Evolutionary conservation across 1,284 basidiomycete species (phyloP).

Genomic region (Trametes hirsuta): DNA sequence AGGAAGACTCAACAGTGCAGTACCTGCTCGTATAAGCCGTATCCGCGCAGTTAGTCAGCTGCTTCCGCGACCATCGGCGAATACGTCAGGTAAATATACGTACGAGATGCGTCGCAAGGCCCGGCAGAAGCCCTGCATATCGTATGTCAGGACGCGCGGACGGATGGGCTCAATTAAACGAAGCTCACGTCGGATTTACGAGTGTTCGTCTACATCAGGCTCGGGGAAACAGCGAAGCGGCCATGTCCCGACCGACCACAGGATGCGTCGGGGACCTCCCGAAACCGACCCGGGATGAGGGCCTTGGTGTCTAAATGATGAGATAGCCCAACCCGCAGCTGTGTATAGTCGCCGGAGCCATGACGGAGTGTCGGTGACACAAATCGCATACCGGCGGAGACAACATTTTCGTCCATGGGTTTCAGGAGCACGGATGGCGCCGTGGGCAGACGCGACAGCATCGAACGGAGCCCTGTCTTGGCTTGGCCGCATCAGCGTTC

Average conservation of each 20-base stretch:
- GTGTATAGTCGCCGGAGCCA: conserved; percentile 1
- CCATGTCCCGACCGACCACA: neutral
- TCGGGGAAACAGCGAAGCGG: neutral
- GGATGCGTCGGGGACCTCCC: neutral
- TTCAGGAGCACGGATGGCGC: neutral
- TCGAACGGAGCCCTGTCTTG: neutral
- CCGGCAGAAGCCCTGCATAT: neutral
- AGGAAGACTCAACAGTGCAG: neutral
- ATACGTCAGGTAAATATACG: neutral
- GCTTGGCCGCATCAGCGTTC: conserved; percentile 1
- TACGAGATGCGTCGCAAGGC: neutral
- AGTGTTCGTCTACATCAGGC: neutral
- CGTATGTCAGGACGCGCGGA: neutral
- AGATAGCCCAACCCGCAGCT: conserved; percentile 1
- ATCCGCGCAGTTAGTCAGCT: conserved; percentile 5
- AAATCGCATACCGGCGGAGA: neutral
- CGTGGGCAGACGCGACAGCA: neutral
- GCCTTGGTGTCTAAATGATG: neutral
- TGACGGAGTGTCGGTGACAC: neutral
- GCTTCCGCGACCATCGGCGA: neutral
- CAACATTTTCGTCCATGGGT: neutral
- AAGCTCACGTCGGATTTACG: neutral
- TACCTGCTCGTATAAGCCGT: neutral
- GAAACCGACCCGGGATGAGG: neutral
- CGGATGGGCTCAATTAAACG: neutral